Evolutionary conservation across 2,329 filamentous ascomycete species (phyloP), one percentile per base, ranked within the genome.

Genomic region (Ceratocystis variospora): DNA sequence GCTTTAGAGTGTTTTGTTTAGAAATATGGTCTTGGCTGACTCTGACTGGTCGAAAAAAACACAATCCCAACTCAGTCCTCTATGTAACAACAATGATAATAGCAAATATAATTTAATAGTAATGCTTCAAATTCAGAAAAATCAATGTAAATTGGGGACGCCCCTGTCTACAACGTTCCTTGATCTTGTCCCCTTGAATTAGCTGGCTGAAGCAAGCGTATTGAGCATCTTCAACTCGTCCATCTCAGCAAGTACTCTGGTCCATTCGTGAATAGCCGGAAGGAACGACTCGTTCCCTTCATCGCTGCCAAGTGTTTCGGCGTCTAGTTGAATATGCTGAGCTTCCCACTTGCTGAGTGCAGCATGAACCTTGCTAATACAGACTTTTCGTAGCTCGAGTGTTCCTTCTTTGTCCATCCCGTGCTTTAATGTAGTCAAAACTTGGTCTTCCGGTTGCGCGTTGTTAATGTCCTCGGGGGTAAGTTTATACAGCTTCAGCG

Each of bases 261-360:
- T 75, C 85, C 89, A 93, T 46, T 75, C 78, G 70, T 88, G 84
- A 25, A 93, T 79, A 0, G 85, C 83, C 0, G 84, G 83, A 0
- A 83, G 85, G 71, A 88, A 89, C 71, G 95, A 88, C 71, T 84
- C 81, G 71, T 82, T 81, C 1, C 85, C 77, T 33, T 80, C 79
- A 25, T 76, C 75, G 2, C 84, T 82, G 61, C 80, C 79, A 59
- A 78, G 75, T 25, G 81, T 77, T 67, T 84, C 81, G 12, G 79
- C 78, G 1, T 75, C 76, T 48, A 79, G 75, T 15, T 70, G 70
- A 5, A 74, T 73, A 44, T 78, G 70, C 71, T 86, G 83, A n/a
- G 77, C 76, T 17, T 77, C 73, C 66, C 83, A 82, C 66, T 77
- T 74, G 59, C 72, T 72, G 67, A 78, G 76, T 10, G 64, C 55